Evolutionary conservation across 495 filamentous ascomycete species (phyloP).

Genomic region (Tricharina praecox): DNA sequence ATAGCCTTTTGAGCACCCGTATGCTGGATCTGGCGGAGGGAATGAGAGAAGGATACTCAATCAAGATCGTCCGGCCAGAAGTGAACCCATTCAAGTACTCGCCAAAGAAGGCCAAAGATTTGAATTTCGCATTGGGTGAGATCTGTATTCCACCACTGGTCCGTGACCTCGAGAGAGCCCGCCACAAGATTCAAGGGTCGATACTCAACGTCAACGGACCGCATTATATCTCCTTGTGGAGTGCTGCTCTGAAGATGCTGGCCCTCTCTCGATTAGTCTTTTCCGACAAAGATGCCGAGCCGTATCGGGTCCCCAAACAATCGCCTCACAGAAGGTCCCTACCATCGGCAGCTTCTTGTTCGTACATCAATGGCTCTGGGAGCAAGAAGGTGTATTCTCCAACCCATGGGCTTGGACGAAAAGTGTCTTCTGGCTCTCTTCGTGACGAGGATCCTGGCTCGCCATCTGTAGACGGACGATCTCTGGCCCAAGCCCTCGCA

Average conservation of each 20-base stretch:
- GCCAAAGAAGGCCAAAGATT: not conserved
- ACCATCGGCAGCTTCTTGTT: no score
- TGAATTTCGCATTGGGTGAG: not conserved
- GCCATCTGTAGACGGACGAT: no score
- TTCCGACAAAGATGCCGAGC: not conserved
- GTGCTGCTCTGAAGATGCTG: conserved; percentile 14
- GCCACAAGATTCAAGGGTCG: conserved; percentile 20
- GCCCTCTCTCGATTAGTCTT: conserved; percentile 8
- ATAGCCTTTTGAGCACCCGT: conserved; percentile 10
- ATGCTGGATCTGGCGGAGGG: conserved; percentile 16
- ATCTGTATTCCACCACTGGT: not conserved
- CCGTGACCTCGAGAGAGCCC: conserved; percentile 17
- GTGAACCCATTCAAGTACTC: not conserved
- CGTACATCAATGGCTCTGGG: no score
- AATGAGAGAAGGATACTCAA: conserved; percentile 5
- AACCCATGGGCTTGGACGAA: no score
- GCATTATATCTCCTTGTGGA: conserved; percentile 14
- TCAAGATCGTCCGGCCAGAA: not conserved
- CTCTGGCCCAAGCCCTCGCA: no score
- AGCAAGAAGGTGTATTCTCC: no score
- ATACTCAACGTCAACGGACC: conserved; percentile 16
- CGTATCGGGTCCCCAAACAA: no score
- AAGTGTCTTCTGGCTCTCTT: no score
- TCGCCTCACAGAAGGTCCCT: no score
- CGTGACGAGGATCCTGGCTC: no score